Evolutionary conservation across 768 basidiomycete genomes (phyloP).

Genomic region (Glaciozyma antarctica): DNA sequence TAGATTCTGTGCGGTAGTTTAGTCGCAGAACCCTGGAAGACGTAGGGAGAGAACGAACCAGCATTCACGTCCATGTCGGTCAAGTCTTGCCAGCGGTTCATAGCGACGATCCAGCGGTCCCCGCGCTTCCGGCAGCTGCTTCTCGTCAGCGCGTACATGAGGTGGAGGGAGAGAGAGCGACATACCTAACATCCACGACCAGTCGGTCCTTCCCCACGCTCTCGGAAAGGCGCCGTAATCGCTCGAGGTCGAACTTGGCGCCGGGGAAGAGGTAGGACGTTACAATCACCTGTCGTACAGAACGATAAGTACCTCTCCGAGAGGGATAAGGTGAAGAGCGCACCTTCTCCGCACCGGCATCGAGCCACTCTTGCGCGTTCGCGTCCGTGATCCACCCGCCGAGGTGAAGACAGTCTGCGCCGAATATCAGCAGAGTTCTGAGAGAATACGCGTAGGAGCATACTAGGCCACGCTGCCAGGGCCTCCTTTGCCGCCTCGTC

Average conservation of each 20-base stretch:
- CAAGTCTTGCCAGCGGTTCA: conserved; percentile 97
- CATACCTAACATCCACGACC: conserved; percentile 88
- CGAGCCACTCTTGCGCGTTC: conserved; percentile 77
- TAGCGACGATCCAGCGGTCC: conserved; percentile 81
- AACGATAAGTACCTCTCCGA: background rate
- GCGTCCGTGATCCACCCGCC: conserved; percentile 80
- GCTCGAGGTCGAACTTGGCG: conserved; percentile 64
- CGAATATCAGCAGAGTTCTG: background rate
- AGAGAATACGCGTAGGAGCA: conserved; percentile 9
- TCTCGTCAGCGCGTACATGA: fast-evolving
- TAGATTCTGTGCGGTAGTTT: conserved; percentile 50
- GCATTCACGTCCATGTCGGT: conserved; percentile 85
- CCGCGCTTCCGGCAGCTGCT: conserved; percentile 71
- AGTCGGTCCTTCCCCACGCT: conserved; percentile 71
- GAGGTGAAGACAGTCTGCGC: conserved; percentile 67
- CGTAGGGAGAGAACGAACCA: conserved; percentile 45
- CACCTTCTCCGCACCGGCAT: conserved; percentile 83
- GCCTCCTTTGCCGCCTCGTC: conserved; percentile 81
- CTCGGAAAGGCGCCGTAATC: conserved; percentile 55
- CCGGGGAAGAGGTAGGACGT: conserved; percentile 88
- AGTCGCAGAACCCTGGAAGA: background rate
- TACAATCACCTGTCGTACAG: conserved; percentile 68
- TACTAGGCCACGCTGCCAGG: conserved; percentile 72
- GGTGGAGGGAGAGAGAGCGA: background rate
- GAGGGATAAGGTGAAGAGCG: conserved; percentile 3